phyloP scores from a whole-genome alignment of 2,329 filamentous ascomycete species.

The Xenoacremonium recifei region DNA sequence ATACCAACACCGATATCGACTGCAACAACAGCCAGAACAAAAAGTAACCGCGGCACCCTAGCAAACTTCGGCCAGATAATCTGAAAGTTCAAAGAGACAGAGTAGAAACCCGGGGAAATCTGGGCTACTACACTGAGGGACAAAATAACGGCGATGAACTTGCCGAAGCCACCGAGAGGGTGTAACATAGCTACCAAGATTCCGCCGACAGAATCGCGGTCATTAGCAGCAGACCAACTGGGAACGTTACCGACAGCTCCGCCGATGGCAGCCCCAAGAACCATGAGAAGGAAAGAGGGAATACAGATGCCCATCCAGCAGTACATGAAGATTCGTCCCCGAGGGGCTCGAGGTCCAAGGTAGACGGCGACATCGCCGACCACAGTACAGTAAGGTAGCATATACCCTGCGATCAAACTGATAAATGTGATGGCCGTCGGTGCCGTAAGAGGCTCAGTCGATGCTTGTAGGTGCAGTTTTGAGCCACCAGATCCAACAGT shows the following conservation, averaged over 20 bases:
- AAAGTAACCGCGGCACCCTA: slow-evolving; percentile 23
- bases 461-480: not conserved
- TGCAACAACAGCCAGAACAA: not conserved
- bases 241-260: slow-evolving; percentile 18
- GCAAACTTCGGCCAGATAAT: slow-evolving; percentile 29
- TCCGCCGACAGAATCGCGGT: slow-evolving; percentile 17
- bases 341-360: not conserved
- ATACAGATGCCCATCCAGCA: not conserved
- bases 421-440: not conserved
- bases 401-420: not conserved
- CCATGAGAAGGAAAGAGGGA: slow-evolving; percentile 26
- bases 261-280: slow-evolving; percentile 35
- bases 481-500: slow-evolving; percentile 37
- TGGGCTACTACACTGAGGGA: slow-evolving; percentile 32
- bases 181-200: slow-evolving; percentile 22
- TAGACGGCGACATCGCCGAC: not conserved
- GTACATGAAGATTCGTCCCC: not conserved
- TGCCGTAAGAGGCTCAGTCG: not conserved
- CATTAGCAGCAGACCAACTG: slow-evolving; percentile 18
- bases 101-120: slow-evolving; percentile 33
- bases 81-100: slow-evolving; percentile 35
- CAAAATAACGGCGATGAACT: slow-evolving; percentile 31
- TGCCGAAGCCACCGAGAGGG: slow-evolving; percentile 16
- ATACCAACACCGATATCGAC: not conserved
- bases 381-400: not conserved